Conservation (phyloP, 768 basidiomycete genomes). For the Cyathus striatus region DNA sequence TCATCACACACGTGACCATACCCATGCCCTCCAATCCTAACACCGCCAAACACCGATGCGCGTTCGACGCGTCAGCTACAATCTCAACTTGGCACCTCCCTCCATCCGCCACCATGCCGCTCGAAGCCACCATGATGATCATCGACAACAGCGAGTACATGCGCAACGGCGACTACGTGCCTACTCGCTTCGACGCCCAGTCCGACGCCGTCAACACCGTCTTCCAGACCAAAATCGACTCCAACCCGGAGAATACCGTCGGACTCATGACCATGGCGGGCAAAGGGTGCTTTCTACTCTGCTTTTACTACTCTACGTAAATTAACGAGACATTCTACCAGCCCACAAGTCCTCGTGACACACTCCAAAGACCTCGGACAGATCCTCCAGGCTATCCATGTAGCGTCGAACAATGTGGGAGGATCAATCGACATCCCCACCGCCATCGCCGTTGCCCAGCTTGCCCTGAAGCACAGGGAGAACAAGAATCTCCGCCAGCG, state of each 20-base stretch:
- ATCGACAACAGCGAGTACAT: constrained; percentile 98
- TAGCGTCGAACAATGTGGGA: constrained; percentile 64
- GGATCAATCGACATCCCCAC: constrained; percentile 86
- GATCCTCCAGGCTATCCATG: constrained; percentile 75
- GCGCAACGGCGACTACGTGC: constrained; percentile 89
- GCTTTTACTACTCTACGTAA: not conserved
- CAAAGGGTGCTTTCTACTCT: constrained; percentile 69
- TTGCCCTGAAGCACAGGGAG: constrained; percentile 95
- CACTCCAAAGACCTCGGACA: constrained; percentile 95
- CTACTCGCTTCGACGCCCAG: constrained; percentile 87
- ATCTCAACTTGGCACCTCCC: constrained; percentile 2
- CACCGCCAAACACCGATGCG: constrained; percentile 11
- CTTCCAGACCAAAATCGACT: constrained; percentile 89
- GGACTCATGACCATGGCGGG: constrained; percentile 98
- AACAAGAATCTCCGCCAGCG: constrained; percentile 98
- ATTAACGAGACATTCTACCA: constrained; percentile 22
- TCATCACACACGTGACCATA: too few relatives aligned
- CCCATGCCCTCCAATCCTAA: constrained; percentile 1
- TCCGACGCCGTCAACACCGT: constrained; percentile 86
- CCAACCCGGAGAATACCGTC: constrained; percentile 96
- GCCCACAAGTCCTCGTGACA: constrained; percentile 94
- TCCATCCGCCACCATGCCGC: constrained; percentile 65
- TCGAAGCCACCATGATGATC: constrained; percentile 97
- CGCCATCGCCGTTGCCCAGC: constrained; percentile 88
- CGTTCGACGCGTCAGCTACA: constrained; percentile 28